Base-by-base conservation (phyloP, 371 early-diverging fungal species). In the Zancudomyces culisetae region DNA sequence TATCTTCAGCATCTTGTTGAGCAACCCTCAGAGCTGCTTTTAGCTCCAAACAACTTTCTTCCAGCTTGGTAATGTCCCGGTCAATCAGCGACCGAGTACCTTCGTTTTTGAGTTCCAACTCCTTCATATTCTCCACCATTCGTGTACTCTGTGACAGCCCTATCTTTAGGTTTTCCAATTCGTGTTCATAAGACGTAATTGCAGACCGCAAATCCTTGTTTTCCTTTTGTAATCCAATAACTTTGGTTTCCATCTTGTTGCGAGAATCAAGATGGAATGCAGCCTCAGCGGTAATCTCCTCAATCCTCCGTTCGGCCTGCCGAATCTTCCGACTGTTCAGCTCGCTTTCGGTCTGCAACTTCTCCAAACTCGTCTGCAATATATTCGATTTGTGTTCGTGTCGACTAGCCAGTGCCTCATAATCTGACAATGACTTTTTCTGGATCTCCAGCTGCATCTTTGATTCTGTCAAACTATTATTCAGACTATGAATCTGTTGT, bases 361-460 rank as follows among this genome's bases (percentile, higher is more conserved):
- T 45, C 57, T 87, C 83, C 41, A 80, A 61, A 53, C 80, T 73
- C 39, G 68, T 70, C 68, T 81, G 79, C 40, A 83, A 64, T 1
- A 69, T 45, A 54, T 77, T 80, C 26, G 84, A 74, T 60, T 82
- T 83, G 69, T 77, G 71, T 57, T 89, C 87, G 49, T 85, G 82
- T 1, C 85, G 71, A 45, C 70, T 66, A 1, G 83, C 75, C 30
- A 81, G 59, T 29, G 85, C 83, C 62, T 84, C 82, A 63, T 79
- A 77, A 62, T 82, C 81, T 53, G 66, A 64, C 23, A 83, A 66
- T 15, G 77, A 71, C 58, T 85, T 83, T 1, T 80, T 72, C 23
- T 73, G 70, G 18, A 59, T 58, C 63, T 78, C 78, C 28, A 81
- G 62, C 43, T 78, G 78, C 20, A 73, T 68, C 20, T 71, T 59